Conservation (phyloP, 2,329 filamentous ascomycete genomes). For the Monilinia polystroma region DNA sequence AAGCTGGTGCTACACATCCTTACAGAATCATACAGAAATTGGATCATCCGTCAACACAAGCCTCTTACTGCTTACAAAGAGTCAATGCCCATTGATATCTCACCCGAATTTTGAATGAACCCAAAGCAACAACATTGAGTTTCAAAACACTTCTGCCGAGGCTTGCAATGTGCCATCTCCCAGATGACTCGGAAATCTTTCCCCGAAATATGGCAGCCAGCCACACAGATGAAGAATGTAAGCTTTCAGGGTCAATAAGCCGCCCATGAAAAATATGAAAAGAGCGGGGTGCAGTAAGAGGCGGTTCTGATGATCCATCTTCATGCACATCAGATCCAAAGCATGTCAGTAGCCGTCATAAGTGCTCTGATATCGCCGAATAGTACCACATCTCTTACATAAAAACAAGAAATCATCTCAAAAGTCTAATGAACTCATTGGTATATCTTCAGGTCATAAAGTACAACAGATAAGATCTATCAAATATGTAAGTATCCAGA, state of each 20-base stretch:
- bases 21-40: background rate
- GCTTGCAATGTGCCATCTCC: background rate
- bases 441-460: slow-evolving; percentile 9
- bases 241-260: slow-evolving; percentile 16
- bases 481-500: slow-evolving; percentile 6
- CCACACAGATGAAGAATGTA: background rate
- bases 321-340: slow-evolving; percentile 19
- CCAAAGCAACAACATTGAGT: background rate
- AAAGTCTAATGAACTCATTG: background rate
- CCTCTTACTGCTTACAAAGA: background rate
- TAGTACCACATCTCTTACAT: slow-evolving; percentile 18
- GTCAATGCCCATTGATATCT: background rate
- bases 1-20: slow-evolving; percentile 4
- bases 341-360: slow-evolving; percentile 2
- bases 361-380: slow-evolving; percentile 4
- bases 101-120: background rate
- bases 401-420: slow-evolving; percentile 2
- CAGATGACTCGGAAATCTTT: background rate
- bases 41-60: background rate
- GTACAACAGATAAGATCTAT: slow-evolving; percentile 10
- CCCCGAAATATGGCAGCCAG: slow-evolving; percentile 7
- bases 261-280: background rate
- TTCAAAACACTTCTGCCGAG: background rate
- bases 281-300: slow-evolving; percentile 15
- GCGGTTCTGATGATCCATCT: slow-evolving; percentile 13